Evolutionary conservation across 2,329 filamentous ascomycete genomes (phyloP), one percentile per base, ranked within the genome.

Genomic region (Magnaporthales sp.): DNA sequence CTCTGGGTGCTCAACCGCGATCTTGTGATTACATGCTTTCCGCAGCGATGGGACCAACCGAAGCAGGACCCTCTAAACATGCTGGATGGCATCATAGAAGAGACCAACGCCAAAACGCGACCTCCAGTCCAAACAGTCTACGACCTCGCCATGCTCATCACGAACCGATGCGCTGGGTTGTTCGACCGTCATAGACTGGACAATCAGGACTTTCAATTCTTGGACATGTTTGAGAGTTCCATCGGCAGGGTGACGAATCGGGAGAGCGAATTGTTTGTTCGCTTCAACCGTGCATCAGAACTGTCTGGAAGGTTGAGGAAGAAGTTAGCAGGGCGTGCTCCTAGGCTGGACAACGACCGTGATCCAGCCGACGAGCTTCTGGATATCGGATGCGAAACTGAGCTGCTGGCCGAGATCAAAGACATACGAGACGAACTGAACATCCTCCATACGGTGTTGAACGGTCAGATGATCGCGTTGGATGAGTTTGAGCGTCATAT

Each of bases 351-450:
- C 13, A 27, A 65, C 19, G 68, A 68, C 22, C 68, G 68, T 13
- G 67, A 81, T 38, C 83, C 86, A 66, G 79, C 84, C n/a, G 83
- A 87, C 70, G 80, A 80, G 4, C 75, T 87, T 4, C 79, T 87
- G 0, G 84, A 88, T 66, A 89, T 89, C 64, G 82, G 84, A 54
- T 77, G 80, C 4, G 86, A 89, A 72, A 89, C 86, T 0, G 80
- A 84, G 64, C 78, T 89, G 0, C 78, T 90, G 0, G 81, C 84
- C 0, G 87, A 90, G 70, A 85, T 85, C 62, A 89, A 89, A 72
- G 87, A 90, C 71, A 89, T 90, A 66, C 82, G 86, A 24, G 87
- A 90, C 70, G 87, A 90, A 74, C 80, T 90, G 24, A 85, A 85
- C 71, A 89, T 89, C 76, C 83, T 90, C 31, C 74, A 73, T 4